Conservation (phyloP, 192 early-diverging fungal genomes). For the Backusella tarrabulga region DNA sequence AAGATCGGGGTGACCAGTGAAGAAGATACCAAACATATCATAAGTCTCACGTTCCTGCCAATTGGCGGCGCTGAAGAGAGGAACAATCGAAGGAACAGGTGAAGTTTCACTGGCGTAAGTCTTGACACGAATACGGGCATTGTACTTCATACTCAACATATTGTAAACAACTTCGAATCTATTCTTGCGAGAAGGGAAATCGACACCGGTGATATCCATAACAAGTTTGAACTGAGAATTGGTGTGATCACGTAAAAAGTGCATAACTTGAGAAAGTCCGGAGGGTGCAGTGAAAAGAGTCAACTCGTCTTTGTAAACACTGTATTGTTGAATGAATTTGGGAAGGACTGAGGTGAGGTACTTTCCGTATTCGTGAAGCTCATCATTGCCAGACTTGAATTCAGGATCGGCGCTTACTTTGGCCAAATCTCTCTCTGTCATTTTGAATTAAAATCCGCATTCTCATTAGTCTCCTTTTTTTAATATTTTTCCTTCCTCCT, state of each 20-base stretch:
- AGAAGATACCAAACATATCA: constrained; percentile 99
- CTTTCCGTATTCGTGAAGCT: constrained; percentile 84
- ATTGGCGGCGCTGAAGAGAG: constrained; percentile 82
- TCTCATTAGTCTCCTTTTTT: neutral
- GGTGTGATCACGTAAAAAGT: constrained; percentile 93
- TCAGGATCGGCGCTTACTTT: constrained; percentile 30
- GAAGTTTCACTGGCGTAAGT: constrained; percentile 91
- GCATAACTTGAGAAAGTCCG: constrained; percentile 71
- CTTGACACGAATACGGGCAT: constrained; percentile 95
- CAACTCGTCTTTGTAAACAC: constrained; percentile 97
- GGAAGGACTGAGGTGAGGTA: constrained; percentile 85
- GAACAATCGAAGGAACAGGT: constrained; percentile 85
- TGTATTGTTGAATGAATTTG: constrained; percentile 96
- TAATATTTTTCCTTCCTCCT: neutral
- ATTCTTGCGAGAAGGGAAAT: constrained; percentile 88
- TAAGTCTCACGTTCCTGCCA: constrained; percentile 99
- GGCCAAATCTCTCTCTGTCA: neutral
- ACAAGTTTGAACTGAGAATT: constrained; percentile 91
- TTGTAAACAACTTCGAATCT: constrained; percentile 98
- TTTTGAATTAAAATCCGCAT: neutral
- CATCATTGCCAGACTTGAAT: constrained; percentile 40
- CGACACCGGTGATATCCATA: constrained; percentile 85
- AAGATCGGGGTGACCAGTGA: constrained; percentile 93
- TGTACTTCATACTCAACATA: constrained; percentile 81
- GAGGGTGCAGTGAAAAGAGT: constrained; percentile 91